phyloP scores from a whole-genome alignment of 768 basidiomycete genomes.

The Coprinopsis sp. region DNA sequence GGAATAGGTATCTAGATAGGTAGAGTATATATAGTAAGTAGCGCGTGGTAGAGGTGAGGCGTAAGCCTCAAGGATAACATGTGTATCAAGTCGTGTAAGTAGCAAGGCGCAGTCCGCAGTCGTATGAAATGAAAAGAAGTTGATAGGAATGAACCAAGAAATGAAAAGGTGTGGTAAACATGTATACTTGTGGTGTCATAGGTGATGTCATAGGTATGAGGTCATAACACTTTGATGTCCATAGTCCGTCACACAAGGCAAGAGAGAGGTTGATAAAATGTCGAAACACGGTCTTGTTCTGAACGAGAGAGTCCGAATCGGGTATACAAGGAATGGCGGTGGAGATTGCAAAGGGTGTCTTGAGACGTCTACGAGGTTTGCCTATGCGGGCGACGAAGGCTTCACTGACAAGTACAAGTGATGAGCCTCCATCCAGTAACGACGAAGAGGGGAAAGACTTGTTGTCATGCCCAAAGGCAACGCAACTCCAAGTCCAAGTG shows the following conservation, averaged over 20 bases:
- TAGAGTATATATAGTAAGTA: too few species aligned
- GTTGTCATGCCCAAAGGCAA: not conserved
- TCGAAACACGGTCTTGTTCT: constrained; percentile 1
- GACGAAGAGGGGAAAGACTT: not conserved
- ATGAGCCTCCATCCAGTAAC: constrained; percentile 26
- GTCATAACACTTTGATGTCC: constrained; percentile 15
- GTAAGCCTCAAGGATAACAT: too few species aligned
- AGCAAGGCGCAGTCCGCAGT: too few species aligned
- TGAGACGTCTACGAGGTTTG: not conserved
- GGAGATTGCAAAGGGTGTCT: constrained; percentile 8
- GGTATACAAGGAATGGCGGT: not conserved
- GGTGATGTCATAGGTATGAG: too few species aligned
- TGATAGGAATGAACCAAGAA: too few species aligned
- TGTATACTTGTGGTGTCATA: too few species aligned
- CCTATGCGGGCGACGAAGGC: constrained; percentile 15
- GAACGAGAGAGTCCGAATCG: not conserved
- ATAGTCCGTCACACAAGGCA: constrained; percentile 13
- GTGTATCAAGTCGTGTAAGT: too few species aligned
- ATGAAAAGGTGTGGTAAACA: too few species aligned
- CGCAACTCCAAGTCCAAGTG: not conserved
- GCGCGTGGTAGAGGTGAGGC: too few species aligned
- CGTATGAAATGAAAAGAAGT: too few species aligned
- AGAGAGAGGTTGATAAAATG: constrained; percentile 16
- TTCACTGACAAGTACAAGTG: constrained; percentile 27
- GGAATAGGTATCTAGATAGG: too few species aligned